Percentiles rank a stretch among this genome's conserved stretches.
Evolutionary conservation across 2,329 filamentous ascomycete genomes (phyloP).

Genomic region (Exophiala bonariae): DNA sequence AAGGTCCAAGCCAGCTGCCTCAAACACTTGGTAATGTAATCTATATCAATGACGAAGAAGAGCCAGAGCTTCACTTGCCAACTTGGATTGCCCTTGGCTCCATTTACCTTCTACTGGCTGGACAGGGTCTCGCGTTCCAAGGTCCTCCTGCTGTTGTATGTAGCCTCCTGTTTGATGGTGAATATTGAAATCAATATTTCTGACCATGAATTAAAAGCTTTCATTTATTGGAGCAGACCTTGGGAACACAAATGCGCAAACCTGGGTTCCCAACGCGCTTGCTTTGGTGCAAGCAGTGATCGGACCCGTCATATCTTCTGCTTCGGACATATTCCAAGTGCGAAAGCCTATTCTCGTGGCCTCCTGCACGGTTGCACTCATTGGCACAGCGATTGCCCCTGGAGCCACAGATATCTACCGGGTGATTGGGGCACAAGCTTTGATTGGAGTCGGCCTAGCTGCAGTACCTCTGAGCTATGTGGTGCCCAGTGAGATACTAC

Average conservation of each 20-base stretch:
- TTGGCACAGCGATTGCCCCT: constrained; percentile 15
- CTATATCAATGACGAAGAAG: constrained; percentile 2
- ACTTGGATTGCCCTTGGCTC: constrained; percentile 11
- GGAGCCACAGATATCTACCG: constrained; percentile 10
- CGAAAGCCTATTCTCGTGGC: constrained; percentile 17
- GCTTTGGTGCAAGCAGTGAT: constrained; percentile 17
- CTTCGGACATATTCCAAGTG: constrained; percentile 18
- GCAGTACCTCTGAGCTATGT: constrained; percentile 11
- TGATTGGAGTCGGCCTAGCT: constrained; percentile 18
- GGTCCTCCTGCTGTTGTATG: constrained; percentile 9
- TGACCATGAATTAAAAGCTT: constrained; percentile 5
- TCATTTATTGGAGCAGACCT: constrained; percentile 14
- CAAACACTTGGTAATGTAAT: background rate
- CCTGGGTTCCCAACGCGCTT: constrained; percentile 12
- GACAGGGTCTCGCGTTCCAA: constrained; percentile 11
- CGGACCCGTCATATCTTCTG: constrained; percentile 13
- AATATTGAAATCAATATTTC: background rate
- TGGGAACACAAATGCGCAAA: constrained; percentile 2
- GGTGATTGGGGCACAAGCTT: constrained; percentile 10
- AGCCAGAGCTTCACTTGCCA: constrained; percentile 5
- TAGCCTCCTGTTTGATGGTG: background rate
- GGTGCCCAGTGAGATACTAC: constrained; percentile 21
- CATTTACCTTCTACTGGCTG: constrained; percentile 7
- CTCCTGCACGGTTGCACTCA: constrained; percentile 5
- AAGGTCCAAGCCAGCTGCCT: too few relatives aligned